Base-by-base conservation (phyloP, 345 rosid species). In the Ceriops decandra region DNA sequence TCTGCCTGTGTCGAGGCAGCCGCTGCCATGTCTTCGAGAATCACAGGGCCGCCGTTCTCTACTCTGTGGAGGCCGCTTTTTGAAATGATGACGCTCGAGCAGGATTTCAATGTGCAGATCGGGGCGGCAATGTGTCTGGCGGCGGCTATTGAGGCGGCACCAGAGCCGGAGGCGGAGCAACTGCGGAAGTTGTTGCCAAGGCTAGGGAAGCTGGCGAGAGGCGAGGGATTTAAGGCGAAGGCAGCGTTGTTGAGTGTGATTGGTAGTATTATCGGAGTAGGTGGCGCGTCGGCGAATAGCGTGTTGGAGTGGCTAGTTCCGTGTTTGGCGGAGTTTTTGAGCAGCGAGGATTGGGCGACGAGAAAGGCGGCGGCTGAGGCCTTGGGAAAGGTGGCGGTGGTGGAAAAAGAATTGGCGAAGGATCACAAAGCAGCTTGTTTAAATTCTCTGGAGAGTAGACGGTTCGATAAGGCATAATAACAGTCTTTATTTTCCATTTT, bases 341-440 rank as follows among this genome's bases (percentile, higher is more conserved):
- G 97, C 57, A 79, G 78, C 56, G 86, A 85, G 7, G 96, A 91
- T 60, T 95, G 99, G 99, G 77, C 85, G 31, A 83, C 91, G 46
- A 89, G 99, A 53, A 95, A 91, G 77, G 87, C 96, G 0, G 95
- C 99, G 1, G 91, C 99, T 1, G 97, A 95, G 80, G 84, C 86
- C 0, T 73, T 95, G 74, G 90, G 88, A 64, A 91, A 77, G 76
- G 84, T 95, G 32, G 93, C 91, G 16, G 6, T 59, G 31, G 86
- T 61, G 7, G 99, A 89, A 67, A 81, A 69, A 71, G 84, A 88
- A 51, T 65, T 90, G 56, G 93, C 91, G 10, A 73, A 74, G 27
- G 80, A 81, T 70, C 83, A 83, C 64, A 87, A 79, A 78, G 79
- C 74, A 30, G 53, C 78, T 5, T 88, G 86, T 66, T 62, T 89